A percentile compares a stretch with the other conserved stretches of the same genome.
Evolutionary conservation across 148 eudicot genomes (phyloP).

Genomic region (Suaeda aralocaspica): DNA sequence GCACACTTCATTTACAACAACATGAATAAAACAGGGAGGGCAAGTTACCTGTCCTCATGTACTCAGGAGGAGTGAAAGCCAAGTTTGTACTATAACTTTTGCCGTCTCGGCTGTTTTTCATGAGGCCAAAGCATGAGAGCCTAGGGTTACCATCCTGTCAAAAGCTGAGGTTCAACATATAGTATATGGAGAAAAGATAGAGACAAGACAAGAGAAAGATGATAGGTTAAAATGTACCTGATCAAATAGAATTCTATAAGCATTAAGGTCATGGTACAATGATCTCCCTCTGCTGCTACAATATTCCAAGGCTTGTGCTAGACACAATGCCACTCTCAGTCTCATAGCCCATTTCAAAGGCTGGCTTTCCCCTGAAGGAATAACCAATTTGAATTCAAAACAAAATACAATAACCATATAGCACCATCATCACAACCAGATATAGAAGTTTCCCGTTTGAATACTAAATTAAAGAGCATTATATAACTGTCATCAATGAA

Average conservation of each 20-base stretch:
- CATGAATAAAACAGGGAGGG: neutral
- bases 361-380: slow-evolving; percentile 62
- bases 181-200: neutral
- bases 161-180: slow-evolving; percentile 27
- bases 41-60: slow-evolving; percentile 73
- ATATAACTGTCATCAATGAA: neutral
- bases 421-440: neutral
- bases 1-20: neutral
- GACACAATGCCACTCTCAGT: slow-evolving; percentile 67
- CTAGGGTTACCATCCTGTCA: slow-evolving; percentile 83
- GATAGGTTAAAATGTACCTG: slow-evolving; percentile 35
- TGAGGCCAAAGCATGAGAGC: slow-evolving; percentile 89
- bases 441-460: neutral
- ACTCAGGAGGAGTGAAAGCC: slow-evolving; percentile 94
- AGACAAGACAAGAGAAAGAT: neutral
- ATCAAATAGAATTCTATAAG: slow-evolving; percentile 77
- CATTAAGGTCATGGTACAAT: slow-evolving; percentile 81
- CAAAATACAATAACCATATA: neutral
- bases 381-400: slow-evolving; percentile 6
- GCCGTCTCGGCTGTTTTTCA: slow-evolving; percentile 93
- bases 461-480: neutral
- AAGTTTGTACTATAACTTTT: slow-evolving; percentile 87
- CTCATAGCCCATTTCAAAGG: slow-evolving; percentile 92
- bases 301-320: slow-evolving; percentile 87
- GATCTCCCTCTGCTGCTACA: slow-evolving; percentile 81